A percentile compares a stretch with the other conserved stretches of the same genome.
These are phyloP conservation scores for Grosmannia serpens DNA, from an alignment of 2,329 filamentous ascomycete species.

Conservation along the genomic window DNA sequence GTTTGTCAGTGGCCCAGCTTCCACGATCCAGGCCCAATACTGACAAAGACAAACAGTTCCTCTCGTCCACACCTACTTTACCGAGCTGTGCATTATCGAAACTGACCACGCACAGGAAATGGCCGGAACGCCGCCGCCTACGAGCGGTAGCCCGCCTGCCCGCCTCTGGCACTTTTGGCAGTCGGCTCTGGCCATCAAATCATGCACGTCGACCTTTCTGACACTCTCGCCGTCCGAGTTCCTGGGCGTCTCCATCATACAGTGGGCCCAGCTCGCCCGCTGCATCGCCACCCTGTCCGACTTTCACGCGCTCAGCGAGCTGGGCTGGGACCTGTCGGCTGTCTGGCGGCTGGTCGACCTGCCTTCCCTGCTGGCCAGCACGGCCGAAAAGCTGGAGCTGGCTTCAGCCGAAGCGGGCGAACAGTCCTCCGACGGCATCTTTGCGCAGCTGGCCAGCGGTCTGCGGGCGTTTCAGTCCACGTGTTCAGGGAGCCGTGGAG, in stretches of 20 bases:
- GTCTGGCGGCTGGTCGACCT: slow-evolving; percentile 15
- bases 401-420: slow-evolving; percentile 15
- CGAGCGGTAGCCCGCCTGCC: not conserved
- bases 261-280: slow-evolving; percentile 25
- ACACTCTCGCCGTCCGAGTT: not conserved
- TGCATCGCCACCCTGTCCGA: slow-evolving; percentile 23
- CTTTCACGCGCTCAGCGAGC: slow-evolving; percentile 24
- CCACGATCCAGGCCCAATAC: not conserved
- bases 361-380: not conserved
- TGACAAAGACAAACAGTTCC: not conserved
- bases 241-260: slow-evolving; percentile 15
- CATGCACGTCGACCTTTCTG: not conserved
- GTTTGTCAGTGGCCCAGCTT: slow-evolving; percentile 1
- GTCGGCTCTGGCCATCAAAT: not conserved
- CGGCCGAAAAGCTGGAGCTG: not conserved
- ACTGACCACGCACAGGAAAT: not conserved
- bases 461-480: not conserved
- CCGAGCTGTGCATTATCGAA: slow-evolving; percentile 1
- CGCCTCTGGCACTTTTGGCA: not conserved
- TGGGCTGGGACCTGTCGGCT: slow-evolving; percentile 24
- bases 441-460: not conserved
- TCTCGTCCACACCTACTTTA: not conserved
- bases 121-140: not conserved
- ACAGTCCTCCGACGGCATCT: slow-evolving; percentile 16
- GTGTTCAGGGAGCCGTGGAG: not conserved